Percentiles rank a stretch among this genome's conserved stretches.
These are phyloP conservation scores for Ehretia macrophylla DNA, from an alignment of 257 asterid genomes.

Conservation along the genomic window DNA sequence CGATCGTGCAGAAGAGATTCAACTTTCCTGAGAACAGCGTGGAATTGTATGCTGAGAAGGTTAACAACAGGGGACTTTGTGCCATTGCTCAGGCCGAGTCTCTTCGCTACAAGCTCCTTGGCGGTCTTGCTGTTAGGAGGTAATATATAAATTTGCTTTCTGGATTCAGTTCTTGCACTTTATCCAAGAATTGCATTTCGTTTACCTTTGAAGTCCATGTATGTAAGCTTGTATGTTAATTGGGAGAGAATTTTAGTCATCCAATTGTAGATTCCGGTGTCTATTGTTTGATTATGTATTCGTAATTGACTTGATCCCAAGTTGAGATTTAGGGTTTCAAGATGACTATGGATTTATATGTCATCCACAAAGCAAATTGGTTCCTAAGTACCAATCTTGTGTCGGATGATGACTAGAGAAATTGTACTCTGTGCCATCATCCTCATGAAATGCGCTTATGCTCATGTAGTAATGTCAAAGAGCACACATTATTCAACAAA, in stretches of 20 bases:
- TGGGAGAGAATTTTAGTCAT: too few species aligned
- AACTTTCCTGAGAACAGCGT: constrained; percentile 46
- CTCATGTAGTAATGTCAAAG: constrained; percentile 8
- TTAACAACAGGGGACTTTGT: constrained; percentile 50
- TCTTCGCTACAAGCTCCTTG: constrained; percentile 58
- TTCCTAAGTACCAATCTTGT: constrained; percentile 20
- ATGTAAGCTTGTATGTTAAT: too few species aligned
- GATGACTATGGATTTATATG: neutral
- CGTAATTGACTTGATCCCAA: neutral
- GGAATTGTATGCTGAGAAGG: constrained; percentile 56
- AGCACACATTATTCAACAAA: neutral
- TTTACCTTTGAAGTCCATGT: too few species aligned
- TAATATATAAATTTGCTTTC: neutral
- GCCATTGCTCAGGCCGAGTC: constrained; percentile 65
- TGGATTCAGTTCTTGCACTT: too few species aligned
- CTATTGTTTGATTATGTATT: too few species aligned
- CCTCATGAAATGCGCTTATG: constrained; percentile 9
- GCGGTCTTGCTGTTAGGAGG: constrained; percentile 63
- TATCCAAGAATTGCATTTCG: too few species aligned
- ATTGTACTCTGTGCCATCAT: constrained; percentile 6
- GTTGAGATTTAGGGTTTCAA: neutral
- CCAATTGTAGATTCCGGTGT: too few species aligned
- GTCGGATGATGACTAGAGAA: constrained; percentile 23
- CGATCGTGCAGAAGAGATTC: constrained; percentile 52
- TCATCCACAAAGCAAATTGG: constrained; percentile 34